Base-by-base conservation (phyloP, 371 early-diverging fungal genomes). In the Lichtheimia hyalospora region DNA sequence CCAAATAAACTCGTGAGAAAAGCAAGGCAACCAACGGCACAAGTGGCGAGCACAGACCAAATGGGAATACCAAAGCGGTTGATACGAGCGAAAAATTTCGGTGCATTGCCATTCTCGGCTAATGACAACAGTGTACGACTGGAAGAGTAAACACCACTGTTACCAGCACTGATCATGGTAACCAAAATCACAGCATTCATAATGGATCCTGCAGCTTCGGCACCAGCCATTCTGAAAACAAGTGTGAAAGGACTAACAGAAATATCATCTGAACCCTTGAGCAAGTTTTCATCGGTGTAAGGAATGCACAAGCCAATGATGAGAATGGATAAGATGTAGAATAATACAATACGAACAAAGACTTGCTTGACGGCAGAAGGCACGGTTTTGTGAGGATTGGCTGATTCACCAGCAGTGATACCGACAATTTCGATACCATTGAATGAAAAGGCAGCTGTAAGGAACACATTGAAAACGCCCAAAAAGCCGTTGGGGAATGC, bases 371-470 rank as follows among this genome's bases (percentile, higher is more conserved):
- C 90, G 15, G 90, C 91, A 6, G 82, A 69, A 27, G 92, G 92
- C 0, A 92, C 85, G 39, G 89, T 86, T 62, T 85, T 84, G 27
- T 81, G 85, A 54, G 85, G 92, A 63, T 89, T 89, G 14, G 73
- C 72, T 27, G 86, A 82, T 73, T 91, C 90, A 67, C 89, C 90
- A 27, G 88, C 88, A 16, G 92, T 84, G 58, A 91, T 84, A 64
- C 89, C 89, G 20, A 89, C 80, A 18, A 89, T 77, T 69, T 89
- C 92, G 3, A 91, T 90, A 62, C 94, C 94, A 39, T 92, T 92
- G 73, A 92, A 93, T 16, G 89, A 82, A 63, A 91, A 95, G 49
- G 91, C 92, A 5, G 94, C 93, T 54, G 90, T 85, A 20, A 93
- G 73, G 58, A 93, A 89, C 21, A 82, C 83, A 24, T 76, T 75